Conservation (phyloP, 768 basidiomycete species). For the Bullera alba region DNA sequence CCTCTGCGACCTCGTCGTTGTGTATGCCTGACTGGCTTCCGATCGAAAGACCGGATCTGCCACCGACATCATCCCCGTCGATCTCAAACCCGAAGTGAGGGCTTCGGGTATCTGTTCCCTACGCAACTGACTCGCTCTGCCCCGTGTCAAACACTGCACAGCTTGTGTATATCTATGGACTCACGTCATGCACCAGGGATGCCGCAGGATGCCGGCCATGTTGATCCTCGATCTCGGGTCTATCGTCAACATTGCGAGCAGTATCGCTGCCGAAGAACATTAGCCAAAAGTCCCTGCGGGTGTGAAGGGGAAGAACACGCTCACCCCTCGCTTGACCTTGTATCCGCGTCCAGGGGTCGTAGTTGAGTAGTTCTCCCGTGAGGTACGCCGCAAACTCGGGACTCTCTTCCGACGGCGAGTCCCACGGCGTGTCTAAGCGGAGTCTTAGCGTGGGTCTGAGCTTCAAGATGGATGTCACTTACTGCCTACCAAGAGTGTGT, state of each 20-base stretch:
- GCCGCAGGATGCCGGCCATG: constrained; percentile 54
- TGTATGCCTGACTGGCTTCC: constrained; percentile 27
- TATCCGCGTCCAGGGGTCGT: constrained; percentile 74
- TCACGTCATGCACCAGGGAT: constrained; percentile 72
- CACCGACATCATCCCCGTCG: constrained; percentile 66
- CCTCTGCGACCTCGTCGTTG: constrained; percentile 10
- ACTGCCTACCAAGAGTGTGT: constrained; percentile 86
- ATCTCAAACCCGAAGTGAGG: constrained; percentile 62
- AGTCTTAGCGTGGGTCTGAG: not conserved
- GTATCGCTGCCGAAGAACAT: constrained; percentile 53
- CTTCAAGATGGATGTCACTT: constrained; percentile 7
- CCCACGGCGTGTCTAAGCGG: constrained; percentile 90
- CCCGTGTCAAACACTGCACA: constrained; percentile 5
- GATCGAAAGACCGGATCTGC: constrained; percentile 53
- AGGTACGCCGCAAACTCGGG: constrained; percentile 73
- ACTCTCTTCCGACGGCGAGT: constrained; percentile 72
- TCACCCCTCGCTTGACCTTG: constrained; percentile 57
- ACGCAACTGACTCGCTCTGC: constrained; percentile 62
- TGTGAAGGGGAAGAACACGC: constrained; percentile 35
- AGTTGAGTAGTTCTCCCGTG: constrained; percentile 63
- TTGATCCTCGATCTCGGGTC: constrained; percentile 64
- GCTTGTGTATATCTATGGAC: constrained; percentile 8
- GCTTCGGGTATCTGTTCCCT: constrained; percentile 59
- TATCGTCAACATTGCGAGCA: constrained; percentile 67
- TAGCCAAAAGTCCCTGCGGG: not conserved